Base-by-base conservation (phyloP, 140 eudicot genomes). In the Cichorium intybus region DNA sequence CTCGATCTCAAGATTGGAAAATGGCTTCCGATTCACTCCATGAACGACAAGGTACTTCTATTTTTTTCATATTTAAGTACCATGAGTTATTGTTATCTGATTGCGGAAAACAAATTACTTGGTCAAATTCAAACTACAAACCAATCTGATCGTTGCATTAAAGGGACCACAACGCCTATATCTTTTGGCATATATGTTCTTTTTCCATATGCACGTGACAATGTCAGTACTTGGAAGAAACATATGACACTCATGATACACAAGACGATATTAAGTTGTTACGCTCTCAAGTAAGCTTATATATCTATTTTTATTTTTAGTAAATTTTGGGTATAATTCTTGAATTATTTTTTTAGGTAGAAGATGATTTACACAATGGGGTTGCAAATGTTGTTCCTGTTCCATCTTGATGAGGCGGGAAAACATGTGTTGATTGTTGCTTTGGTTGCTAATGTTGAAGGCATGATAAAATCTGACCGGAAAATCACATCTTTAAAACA, bases 91-190 rank as follows among this genome's bases (percentile, higher is more conserved):
- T n/a, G n/a, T n/a, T n/a, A n/a, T n/a, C n/a, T n/a, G n/a, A n/a
- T n/a, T n/a, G n/a, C n/a, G n/a, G n/a, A n/a, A n/a, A n/a, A n/a
- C n/a, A n/a, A n/a, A n/a, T n/a, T n/a, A n/a, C n/a, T n/a, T n/a
- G n/a, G n/a, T n/a, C n/a, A n/a, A n/a, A 54, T 24, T 56, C 80
- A 39, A 39, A 60, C 62, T 65, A 48, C 69, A 22, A 48, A 65
- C 11, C 53, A 67, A 20, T 63, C 85, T 52, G 66, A 92, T 96
- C 85, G 79, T 6, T 92, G 93, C 77, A 92, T 92, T 63, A 96
- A 92, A 78, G 98, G 96, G 58, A 92, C 98, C 24, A 88, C 96
- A 7, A 92, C 98, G 28, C 98, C 95, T 15, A 92, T 92, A 76
- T 82, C 96, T 26, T 92, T 88, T 74, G 98, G 88, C 20, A 81